Evolutionary conservation across 345 rosid species (phyloP).

Genomic region (Heritiera littoralis): DNA sequence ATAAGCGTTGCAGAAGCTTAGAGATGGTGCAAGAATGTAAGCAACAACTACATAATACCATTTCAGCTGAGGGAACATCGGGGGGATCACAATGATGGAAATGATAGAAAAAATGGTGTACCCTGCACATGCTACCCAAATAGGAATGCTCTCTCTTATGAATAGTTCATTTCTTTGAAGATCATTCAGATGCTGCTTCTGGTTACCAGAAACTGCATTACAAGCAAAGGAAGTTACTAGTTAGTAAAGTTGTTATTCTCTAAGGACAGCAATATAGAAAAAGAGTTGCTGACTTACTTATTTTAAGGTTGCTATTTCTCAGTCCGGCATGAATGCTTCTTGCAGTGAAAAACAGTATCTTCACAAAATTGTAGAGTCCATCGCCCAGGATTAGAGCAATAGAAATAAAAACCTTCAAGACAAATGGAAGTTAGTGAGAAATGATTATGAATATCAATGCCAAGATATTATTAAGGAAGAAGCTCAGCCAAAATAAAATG

Average conservation of each 20-base stretch:
- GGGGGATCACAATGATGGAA: conserved; percentile 68
- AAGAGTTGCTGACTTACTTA: conserved; percentile 39
- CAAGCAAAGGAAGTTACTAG: background rate
- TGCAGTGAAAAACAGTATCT: conserved; percentile 63
- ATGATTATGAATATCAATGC: background rate
- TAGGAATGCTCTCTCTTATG: conserved; percentile 68
- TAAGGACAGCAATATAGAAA: background rate
- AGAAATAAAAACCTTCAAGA: conserved; percentile 74
- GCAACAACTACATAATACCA: conserved; percentile 91
- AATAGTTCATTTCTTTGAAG: conserved; percentile 64
- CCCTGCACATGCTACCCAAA: conserved; percentile 77
- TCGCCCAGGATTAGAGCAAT: conserved; percentile 87
- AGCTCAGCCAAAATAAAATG: conserved; percentile 2
- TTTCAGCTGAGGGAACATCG: conserved; percentile 85
- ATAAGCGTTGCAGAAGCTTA: conserved; percentile 95
- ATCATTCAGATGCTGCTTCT: conserved; percentile 29
- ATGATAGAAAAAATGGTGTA: conserved; percentile 64
- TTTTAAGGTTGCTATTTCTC: conserved; percentile 35
- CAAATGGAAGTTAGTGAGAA: background rate
- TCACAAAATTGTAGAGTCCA: conserved; percentile 88
- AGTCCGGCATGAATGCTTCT: conserved; percentile 41
- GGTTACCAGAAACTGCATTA: conserved; percentile 36
- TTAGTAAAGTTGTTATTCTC: conserved; percentile 11
- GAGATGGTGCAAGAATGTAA: conserved; percentile 81
- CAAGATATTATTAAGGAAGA: background rate